These are phyloP conservation scores for Chaetomiaceae sp. DNA, from an alignment of 2,329 filamentous ascomycete species.

Conservation along the genomic window DNA sequence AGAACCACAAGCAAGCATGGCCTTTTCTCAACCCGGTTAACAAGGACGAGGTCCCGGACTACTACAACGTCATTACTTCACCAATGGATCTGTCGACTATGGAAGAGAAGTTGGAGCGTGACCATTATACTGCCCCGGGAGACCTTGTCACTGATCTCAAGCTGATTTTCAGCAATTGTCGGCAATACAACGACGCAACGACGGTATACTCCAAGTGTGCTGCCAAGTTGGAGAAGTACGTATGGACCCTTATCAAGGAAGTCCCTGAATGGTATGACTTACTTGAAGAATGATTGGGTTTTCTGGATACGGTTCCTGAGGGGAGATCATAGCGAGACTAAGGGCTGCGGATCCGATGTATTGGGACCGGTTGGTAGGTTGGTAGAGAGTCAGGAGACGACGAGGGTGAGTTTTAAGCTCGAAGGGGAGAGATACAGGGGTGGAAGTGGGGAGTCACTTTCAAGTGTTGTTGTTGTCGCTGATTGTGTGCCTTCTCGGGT, in stretches of 20 bases:
- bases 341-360: too few species aligned
- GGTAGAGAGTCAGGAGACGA: too few species aligned
- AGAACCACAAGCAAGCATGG: slow-evolving; percentile 91
- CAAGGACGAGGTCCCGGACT: slow-evolving; percentile 90
- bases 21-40: slow-evolving; percentile 92
- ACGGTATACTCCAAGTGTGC: slow-evolving; percentile 93
- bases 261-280: slow-evolving; percentile 76
- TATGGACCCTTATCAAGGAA: slow-evolving; percentile 88
- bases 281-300: slow-evolving; percentile 13
- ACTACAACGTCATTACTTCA: slow-evolving; percentile 95
- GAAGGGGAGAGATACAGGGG: too few species aligned
- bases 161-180: slow-evolving; percentile 89
- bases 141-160: slow-evolving; percentile 85
- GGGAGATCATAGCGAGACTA: too few species aligned
- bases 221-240: slow-evolving; percentile 85
- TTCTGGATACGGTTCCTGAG: too few species aligned
- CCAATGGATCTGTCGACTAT: slow-evolving; percentile 96
- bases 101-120: slow-evolving; percentile 88
- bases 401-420: too few species aligned
- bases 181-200: slow-evolving; percentile 90
- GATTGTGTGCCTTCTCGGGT: too few species aligned
- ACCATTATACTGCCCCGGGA: slow-evolving; percentile 81
- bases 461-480: too few species aligned
- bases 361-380: too few species aligned
- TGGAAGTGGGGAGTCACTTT: too few species aligned